Evolutionary conservation across 2,329 filamentous ascomycete genomes (phyloP).

Genomic region (Colletotrichum chlorophyti): DNA sequence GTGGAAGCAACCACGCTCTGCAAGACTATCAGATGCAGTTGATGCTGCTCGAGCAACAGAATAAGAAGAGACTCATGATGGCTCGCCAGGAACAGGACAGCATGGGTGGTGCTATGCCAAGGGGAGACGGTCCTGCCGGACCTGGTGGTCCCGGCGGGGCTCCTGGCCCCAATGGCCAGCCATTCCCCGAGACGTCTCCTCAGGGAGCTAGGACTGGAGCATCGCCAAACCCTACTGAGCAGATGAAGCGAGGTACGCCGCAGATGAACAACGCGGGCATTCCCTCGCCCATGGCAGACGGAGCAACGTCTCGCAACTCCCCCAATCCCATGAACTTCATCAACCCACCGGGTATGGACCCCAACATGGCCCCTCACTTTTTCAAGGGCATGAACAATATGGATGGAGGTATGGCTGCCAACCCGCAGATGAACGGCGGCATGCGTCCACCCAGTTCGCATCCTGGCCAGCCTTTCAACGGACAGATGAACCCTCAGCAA

Average conservation of each 20-base stretch:
- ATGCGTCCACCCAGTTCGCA: constrained; percentile 76
- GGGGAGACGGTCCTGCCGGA: constrained; percentile 57
- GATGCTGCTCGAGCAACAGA: constrained; percentile 86
- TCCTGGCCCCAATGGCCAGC: constrained; percentile 64
- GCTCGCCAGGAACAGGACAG: constrained; percentile 80
- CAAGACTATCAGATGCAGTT: constrained; percentile 91
- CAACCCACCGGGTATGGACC: constrained; percentile 68
- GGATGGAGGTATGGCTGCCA: constrained; percentile 60
- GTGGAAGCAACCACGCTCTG: constrained; percentile 77
- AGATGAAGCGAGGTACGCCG: constrained; percentile 80
- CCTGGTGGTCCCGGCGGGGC: constrained; percentile 61
- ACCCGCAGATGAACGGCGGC: constrained; percentile 66
- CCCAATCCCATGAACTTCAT: constrained; percentile 71
- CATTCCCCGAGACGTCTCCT: constrained; percentile 74
- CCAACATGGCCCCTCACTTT: constrained; percentile 65
- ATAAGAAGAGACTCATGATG: constrained; percentile 86
- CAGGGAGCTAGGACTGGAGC: constrained; percentile 72
- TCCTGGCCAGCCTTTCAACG: constrained; percentile 62
- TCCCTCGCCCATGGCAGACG: constrained; percentile 75
- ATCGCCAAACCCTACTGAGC: constrained; percentile 79
- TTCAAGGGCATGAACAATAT: constrained; percentile 62
- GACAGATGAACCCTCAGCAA: constrained; percentile 66
- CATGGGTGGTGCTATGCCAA: constrained; percentile 53
- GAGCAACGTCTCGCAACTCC: constrained; percentile 69
- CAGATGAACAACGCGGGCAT: constrained; percentile 74